Evolutionary conservation across 139 green algal genomes (phyloP).

Genomic region (Auxenochlorella pyrenoidosa): DNA sequence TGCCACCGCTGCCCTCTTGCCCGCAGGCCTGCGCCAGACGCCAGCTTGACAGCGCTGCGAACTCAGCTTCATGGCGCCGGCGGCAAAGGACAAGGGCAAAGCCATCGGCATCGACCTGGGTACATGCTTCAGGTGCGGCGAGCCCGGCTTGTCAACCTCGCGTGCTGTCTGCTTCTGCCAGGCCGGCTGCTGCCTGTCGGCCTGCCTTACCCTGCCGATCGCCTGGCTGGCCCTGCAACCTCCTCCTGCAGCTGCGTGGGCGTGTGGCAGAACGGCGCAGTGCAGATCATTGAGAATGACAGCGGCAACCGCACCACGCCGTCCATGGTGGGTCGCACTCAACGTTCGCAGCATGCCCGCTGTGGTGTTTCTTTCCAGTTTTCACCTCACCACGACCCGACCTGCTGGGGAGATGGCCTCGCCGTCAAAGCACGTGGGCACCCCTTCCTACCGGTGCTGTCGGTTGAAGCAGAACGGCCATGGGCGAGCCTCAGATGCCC

Average conservation of each 20-base stretch:
- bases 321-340: conserved; percentile 1
- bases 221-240: not conserved
- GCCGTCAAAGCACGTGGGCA: too few species aligned
- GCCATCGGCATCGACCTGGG: conserved; percentile 77
- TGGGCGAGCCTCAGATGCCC: too few species aligned
- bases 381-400: not conserved
- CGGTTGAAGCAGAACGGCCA: too few species aligned
- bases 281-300: conserved; percentile 95
- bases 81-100: not conserved
- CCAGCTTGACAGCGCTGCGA: too few species aligned
- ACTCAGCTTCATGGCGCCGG: not conserved
- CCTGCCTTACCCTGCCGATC: too few species aligned
- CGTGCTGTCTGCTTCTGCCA: not conserved
- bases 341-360: not conserved
- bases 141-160: not conserved
- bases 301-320: conserved; percentile 90
- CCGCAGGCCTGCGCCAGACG: too few species aligned
- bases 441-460: too few species aligned
- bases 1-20: too few species aligned
- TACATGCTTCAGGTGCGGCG: conserved; percentile 73
- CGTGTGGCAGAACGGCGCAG: conserved; percentile 82
- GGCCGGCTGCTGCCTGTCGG: not conserved
- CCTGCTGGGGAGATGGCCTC: too few species aligned
- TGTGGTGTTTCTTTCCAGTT: too few species aligned
- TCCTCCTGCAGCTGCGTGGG: conserved; percentile 25